Evolutionary conservation across 768 basidiomycete species (phyloP).

Genomic region (Boletus reticulatus): DNA sequence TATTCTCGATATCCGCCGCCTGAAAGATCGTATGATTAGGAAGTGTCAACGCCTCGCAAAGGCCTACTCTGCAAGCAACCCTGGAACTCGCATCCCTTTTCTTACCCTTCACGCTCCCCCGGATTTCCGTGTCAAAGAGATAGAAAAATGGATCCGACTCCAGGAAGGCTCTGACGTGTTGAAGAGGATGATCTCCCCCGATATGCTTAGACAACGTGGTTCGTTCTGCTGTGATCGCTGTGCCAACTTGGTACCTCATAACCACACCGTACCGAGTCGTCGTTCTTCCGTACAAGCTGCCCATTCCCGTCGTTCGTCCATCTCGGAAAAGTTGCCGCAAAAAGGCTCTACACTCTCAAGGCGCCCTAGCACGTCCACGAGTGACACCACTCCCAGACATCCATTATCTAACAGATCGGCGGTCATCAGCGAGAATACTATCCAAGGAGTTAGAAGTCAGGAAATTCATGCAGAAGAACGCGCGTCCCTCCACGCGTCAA

Average conservation of each 20-base stretch:
- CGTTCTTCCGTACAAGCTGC: slow-evolving; percentile 26
- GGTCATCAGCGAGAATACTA: slow-evolving; percentile 6
- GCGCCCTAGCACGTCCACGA: slow-evolving; percentile 16
- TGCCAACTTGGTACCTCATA: slow-evolving; percentile 32
- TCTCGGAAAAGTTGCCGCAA: slow-evolving; percentile 16
- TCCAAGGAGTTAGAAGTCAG: slow-evolving; percentile 10
- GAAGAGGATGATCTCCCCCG: slow-evolving; percentile 19
- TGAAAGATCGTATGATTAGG: slow-evolving; percentile 81
- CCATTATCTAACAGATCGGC: slow-evolving; percentile 16
- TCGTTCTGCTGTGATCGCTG: slow-evolving; percentile 35
- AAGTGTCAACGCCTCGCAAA: slow-evolving; percentile 69
- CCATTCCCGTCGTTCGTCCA: slow-evolving; percentile 26
- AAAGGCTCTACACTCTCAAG: slow-evolving; percentile 15
- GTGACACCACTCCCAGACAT: slow-evolving; percentile 1
- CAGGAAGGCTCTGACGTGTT: slow-evolving; percentile 35
- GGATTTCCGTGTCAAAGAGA: slow-evolving; percentile 74
- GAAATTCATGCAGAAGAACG: slow-evolving; percentile 21
- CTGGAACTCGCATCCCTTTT: slow-evolving; percentile 47
- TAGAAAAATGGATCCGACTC: slow-evolving; percentile 73
- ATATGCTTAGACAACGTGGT: slow-evolving; percentile 24
- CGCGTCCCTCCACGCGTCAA: slow-evolving; percentile 5
- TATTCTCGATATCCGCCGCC: slow-evolving; percentile 68
- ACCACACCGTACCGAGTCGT: slow-evolving; percentile 27
- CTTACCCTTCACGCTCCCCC: slow-evolving; percentile 65
- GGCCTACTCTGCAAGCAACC: slow-evolving; percentile 37